Evolutionary conservation across 129 eudicot species (phyloP).

Genomic region (Scalesia atractyloides): DNA sequence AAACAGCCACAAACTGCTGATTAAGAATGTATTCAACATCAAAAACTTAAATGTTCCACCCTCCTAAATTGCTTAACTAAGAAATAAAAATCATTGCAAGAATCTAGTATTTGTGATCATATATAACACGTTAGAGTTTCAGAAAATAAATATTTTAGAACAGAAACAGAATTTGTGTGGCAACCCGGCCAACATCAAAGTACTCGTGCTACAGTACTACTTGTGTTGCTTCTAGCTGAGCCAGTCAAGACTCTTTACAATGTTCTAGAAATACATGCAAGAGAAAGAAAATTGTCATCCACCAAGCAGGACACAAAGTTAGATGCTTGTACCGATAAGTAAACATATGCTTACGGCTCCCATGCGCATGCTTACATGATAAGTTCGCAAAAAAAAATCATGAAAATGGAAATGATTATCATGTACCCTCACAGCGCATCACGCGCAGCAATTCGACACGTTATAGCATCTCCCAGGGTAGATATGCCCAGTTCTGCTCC

Average conservation of each 20-base stretch:
- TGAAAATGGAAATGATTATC: neutral
- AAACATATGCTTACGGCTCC: neutral
- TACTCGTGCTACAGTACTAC: no score
- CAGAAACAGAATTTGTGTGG: no score
- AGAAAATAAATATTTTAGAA: no score
- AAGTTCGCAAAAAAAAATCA: neutral
- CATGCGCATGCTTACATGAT: neutral
- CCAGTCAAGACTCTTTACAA: neutral
- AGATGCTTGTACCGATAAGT: slow-evolving; percentile 19
- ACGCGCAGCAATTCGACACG: slow-evolving; percentile 90
- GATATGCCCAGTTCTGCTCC: slow-evolving; percentile 64
- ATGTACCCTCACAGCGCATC: slow-evolving; percentile 61
- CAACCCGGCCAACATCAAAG: no score
- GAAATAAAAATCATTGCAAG: no score
- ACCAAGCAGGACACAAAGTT: neutral
- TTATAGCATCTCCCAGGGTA: slow-evolving; percentile 80
- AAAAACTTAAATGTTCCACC: no score
- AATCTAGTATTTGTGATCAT: no score
- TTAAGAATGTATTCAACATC: no score
- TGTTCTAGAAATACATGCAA: slow-evolving; percentile 14
- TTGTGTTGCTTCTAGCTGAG: neutral
- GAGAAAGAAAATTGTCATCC: neutral
- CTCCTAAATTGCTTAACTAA: no score
- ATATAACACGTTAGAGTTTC: no score
- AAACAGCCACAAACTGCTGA: no score